Evolutionary conservation across 2,329 filamentous ascomycete species (phyloP).

Genomic region (Hypoxylon sp.): DNA sequence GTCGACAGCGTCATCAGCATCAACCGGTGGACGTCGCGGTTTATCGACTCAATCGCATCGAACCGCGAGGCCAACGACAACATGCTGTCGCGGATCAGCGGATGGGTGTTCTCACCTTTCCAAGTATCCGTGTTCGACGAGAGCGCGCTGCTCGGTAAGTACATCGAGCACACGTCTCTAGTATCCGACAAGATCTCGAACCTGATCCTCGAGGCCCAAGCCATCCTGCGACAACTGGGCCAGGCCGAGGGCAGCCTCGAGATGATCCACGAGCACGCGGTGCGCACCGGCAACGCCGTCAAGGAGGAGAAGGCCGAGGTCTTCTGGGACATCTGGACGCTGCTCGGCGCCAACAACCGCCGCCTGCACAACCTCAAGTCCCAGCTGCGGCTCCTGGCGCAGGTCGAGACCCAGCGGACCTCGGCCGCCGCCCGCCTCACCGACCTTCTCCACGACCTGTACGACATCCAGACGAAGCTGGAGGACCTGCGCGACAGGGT

Average conservation of each 20-base stretch:
- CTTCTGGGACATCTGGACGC: conserved; percentile 77
- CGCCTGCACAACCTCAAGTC: conserved; percentile 70
- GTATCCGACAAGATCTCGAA: conserved; percentile 76
- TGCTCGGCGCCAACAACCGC: conserved; percentile 75
- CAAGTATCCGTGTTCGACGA: conserved; percentile 70
- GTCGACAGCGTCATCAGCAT: conserved; percentile 81
- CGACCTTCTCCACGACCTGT: conserved; percentile 76
- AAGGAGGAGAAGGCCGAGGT: conserved; percentile 72
- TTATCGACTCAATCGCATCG: conserved; percentile 70
- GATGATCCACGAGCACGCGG: conserved; percentile 75
- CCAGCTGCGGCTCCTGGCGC: conserved; percentile 72
- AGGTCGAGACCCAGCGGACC: conserved; percentile 74
- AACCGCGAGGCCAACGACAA: conserved; percentile 49
- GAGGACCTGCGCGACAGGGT: conserved; percentile 79
- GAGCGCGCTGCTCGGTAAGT: conserved; percentile 75
- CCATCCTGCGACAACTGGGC: conserved; percentile 72
- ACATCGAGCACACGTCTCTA: conserved; percentile 76
- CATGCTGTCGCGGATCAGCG: conserved; percentile 54
- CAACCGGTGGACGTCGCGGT: conserved; percentile 79
- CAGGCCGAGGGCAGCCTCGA: conserved; percentile 77
- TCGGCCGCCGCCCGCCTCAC: conserved; percentile 76
- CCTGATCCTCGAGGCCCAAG: conserved; percentile 77
- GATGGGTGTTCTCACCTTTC: conserved; percentile 71
- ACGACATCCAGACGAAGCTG: conserved; percentile 77
- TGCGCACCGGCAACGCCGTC: conserved; percentile 70